Conservation (phyloP, 306 rosid genomes). For the Lablab purpureus region DNA sequence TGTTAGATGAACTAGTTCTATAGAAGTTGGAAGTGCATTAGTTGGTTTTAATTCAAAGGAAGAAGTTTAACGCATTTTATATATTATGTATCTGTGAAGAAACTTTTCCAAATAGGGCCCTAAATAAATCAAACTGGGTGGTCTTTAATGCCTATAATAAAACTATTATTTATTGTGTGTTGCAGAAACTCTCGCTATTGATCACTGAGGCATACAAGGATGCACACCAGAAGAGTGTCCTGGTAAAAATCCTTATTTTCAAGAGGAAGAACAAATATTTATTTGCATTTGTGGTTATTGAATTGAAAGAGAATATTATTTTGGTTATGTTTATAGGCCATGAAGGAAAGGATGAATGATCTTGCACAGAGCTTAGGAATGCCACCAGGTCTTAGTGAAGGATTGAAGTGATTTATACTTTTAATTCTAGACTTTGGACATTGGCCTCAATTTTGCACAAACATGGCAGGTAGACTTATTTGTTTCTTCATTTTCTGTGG, state of each 20-base stretch:
- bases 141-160: conserved; percentile 2
- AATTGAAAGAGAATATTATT: conserved; percentile 21
- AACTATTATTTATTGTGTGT: conserved; percentile 19
- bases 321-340: conserved; percentile 56
- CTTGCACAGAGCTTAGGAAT: conserved; percentile 67
- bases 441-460: conserved; percentile 57
- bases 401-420: conserved; percentile 54
- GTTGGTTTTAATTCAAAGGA: neutral
- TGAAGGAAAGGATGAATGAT: conserved; percentile 66
- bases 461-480: conserved; percentile 45
- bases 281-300: conserved; percentile 29
- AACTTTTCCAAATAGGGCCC: neutral
- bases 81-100: neutral
- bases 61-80: neutral
- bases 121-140: neutral
- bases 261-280: conserved; percentile 12
- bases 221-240: conserved; percentile 86
- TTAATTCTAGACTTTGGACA: conserved; percentile 30
- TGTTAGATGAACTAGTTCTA: neutral
- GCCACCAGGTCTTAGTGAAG: conserved; percentile 61
- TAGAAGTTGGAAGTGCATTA: neutral
- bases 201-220: conserved; percentile 89
- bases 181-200: conserved; percentile 84
- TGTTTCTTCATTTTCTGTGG: conserved; percentile 42
- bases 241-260: conserved; percentile 50